Evolutionary conservation across 2,329 filamentous ascomycete species (phyloP).

Genomic region (Aspergillus pseudoterreus): DNA sequence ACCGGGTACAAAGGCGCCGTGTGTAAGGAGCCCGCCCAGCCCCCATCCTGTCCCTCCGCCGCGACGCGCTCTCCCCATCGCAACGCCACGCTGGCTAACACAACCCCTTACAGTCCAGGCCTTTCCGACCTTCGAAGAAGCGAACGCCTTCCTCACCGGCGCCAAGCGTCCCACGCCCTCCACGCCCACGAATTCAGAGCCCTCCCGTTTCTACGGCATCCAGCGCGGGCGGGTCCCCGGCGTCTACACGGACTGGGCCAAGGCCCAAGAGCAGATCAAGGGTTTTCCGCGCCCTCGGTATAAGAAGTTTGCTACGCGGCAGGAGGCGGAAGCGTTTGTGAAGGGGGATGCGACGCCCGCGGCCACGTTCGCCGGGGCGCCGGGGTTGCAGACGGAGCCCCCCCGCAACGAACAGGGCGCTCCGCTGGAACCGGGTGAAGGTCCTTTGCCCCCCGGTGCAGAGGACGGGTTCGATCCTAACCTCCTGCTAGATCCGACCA

Average conservation of each 20-base stretch:
- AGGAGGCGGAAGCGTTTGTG: constrained; percentile 78
- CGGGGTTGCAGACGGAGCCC: constrained; percentile 39
- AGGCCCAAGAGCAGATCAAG: constrained; percentile 68
- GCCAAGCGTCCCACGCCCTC: constrained; percentile 42
- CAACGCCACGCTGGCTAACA: background rate
- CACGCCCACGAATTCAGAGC: constrained; percentile 32
- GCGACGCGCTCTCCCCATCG: no score
- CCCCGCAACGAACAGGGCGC: constrained; percentile 42
- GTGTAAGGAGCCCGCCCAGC: constrained; percentile 52
- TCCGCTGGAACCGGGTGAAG: constrained; percentile 51
- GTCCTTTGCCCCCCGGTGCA: constrained; percentile 52
- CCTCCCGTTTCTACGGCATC: constrained; percentile 58
- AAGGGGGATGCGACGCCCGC: constrained; percentile 30
- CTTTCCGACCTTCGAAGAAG: constrained; percentile 69
- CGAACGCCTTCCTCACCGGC: constrained; percentile 71
- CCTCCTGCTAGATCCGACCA: constrained; percentile 51
- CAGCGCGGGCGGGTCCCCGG: constrained; percentile 56
- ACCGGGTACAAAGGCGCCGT: constrained; percentile 62
- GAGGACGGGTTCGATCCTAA: constrained; percentile 62
- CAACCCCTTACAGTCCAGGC: constrained; percentile 63
- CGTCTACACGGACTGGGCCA: constrained; percentile 64
- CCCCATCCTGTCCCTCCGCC: no score
- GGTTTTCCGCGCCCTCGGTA: constrained; percentile 67
- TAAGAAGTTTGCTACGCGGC: constrained; percentile 64
- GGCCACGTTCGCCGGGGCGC: constrained; percentile 23